Percentiles rank a stretch among this genome's conserved stretches.
Conservation (phyloP, 306 rosid genomes). For the Ochetophila trinervis region DNA sequence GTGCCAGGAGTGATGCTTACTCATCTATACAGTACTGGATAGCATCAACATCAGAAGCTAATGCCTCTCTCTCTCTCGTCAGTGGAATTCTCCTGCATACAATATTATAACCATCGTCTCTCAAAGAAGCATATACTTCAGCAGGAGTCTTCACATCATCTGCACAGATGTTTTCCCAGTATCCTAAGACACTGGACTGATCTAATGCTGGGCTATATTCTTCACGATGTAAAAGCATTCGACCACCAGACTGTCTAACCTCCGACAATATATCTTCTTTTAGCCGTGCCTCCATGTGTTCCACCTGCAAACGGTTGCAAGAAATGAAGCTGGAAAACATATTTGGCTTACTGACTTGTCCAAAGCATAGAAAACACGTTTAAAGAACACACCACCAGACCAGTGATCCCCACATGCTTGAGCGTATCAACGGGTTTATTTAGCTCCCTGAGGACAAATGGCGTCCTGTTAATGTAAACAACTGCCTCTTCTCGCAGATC, state of each 20-base stretch:
- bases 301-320: conserved; percentile 59
- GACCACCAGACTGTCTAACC: conserved; percentile 67
- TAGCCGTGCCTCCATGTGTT: conserved; percentile 79
- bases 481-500: conserved; percentile 89
- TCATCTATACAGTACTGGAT: conserved; percentile 66
- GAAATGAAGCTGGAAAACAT: conserved; percentile 23
- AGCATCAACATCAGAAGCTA: conserved; percentile 77
- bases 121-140: conserved; percentile 69
- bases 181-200: conserved; percentile 72
- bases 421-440: conserved; percentile 87
- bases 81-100: conserved; percentile 68
- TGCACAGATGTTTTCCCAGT: conserved; percentile 66
- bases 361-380: conserved; percentile 22
- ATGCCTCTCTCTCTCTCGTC: conserved; percentile 77
- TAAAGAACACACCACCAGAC: conserved; percentile 62
- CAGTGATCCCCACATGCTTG: conserved; percentile 88
- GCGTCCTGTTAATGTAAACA: conserved; percentile 74
- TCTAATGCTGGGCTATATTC: conserved; percentile 63
- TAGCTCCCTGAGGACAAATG: conserved; percentile 84
- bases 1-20: conserved; percentile 44
- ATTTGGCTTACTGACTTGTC: conserved; percentile 20
- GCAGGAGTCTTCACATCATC: conserved; percentile 85
- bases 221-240: conserved; percentile 83
- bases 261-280: conserved; percentile 84
- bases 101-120: conserved; percentile 61